A percentile compares a stretch with the other conserved stretches of the same genome.
Conservation (phyloP, 106 monocot species). For the Platanthera guangdongensis region DNA sequence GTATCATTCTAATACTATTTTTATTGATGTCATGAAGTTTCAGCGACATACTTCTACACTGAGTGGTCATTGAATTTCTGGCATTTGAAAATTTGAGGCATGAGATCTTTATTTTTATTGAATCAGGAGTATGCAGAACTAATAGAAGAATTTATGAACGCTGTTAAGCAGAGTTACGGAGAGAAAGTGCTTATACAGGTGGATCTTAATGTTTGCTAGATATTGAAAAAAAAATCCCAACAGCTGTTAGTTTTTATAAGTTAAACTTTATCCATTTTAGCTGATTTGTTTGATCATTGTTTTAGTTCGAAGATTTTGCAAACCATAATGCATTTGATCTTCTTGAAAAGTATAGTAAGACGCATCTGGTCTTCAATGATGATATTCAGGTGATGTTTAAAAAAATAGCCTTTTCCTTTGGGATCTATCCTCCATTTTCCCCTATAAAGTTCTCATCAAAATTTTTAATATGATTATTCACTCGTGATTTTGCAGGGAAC, state of each 20-base stretch:
- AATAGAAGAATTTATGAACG: slow-evolving; percentile 21
- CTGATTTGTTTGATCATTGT: neutral
- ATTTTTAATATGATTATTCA: neutral
- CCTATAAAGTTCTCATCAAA: neutral
- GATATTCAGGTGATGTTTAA: slow-evolving; percentile 20
- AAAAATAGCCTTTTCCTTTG: neutral
- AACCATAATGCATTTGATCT: slow-evolving; percentile 29
- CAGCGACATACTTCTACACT: too few relatives aligned
- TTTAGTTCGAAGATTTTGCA: slow-evolving; percentile 25
- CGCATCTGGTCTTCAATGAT: slow-evolving; percentile 24
- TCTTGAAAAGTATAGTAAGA: slow-evolving; percentile 18
- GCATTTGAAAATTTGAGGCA: too few relatives aligned
- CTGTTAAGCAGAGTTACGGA: slow-evolving; percentile 28
- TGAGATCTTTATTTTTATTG: neutral
- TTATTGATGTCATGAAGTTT: too few relatives aligned
- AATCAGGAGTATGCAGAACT: slow-evolving; percentile 22
- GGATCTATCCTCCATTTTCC: too few relatives aligned
- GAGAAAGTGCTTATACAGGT: slow-evolving; percentile 27
- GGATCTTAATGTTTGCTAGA: too few relatives aligned
- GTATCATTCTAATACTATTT: neutral
- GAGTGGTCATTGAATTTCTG: too few relatives aligned
- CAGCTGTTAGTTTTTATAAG: too few relatives aligned
- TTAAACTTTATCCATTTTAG: neutral
- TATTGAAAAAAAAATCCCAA: too few relatives aligned
- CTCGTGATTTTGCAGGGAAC: slow-evolving; percentile 14